Evolutionary conservation across 2,329 filamentous ascomycete species (phyloP).

Genomic region (Hypoxylon sp.): DNA sequence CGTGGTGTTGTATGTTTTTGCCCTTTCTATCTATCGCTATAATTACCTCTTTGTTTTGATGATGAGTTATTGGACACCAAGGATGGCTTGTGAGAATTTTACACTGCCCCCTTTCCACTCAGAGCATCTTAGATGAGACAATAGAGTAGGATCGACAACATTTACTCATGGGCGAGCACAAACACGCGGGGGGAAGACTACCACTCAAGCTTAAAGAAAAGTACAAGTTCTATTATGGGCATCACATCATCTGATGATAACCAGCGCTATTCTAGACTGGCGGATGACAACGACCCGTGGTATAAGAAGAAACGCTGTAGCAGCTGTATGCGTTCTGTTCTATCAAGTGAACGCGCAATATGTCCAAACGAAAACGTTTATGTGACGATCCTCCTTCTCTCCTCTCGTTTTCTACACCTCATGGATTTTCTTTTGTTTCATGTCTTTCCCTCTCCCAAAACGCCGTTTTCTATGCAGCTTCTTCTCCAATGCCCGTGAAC

Average conservation of each 20-base stretch:
- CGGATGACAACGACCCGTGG: background rate
- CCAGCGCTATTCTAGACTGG: background rate
- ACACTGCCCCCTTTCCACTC: background rate
- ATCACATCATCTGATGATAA: background rate
- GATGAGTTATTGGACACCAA: background rate
- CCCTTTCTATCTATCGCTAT: background rate
- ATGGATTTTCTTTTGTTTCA: slow-evolving; percentile 7
- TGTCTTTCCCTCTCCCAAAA: background rate
- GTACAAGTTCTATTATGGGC: background rate
- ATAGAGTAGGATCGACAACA: background rate
- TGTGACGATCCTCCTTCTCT: background rate
- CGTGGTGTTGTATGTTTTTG: slow-evolving; percentile 14
- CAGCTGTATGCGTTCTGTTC: slow-evolving; percentile 8
- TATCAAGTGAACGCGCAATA: slow-evolving; percentile 15
- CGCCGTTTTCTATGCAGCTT: slow-evolving; percentile 29
- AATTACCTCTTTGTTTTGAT: background rate
- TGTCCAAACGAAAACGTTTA: slow-evolving; percentile 17
- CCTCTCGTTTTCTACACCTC: slow-evolving; percentile 14
- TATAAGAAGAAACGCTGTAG: background rate
- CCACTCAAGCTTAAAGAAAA: background rate
- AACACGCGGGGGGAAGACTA: background rate
- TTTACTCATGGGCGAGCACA: background rate
- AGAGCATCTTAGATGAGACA: no score
- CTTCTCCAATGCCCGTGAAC: slow-evolving; percentile 4
- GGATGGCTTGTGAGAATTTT: no score